Conservation (phyloP, 2,329 filamentous ascomycete species). For the Aspergillus pseudoviridinutans region DNA sequence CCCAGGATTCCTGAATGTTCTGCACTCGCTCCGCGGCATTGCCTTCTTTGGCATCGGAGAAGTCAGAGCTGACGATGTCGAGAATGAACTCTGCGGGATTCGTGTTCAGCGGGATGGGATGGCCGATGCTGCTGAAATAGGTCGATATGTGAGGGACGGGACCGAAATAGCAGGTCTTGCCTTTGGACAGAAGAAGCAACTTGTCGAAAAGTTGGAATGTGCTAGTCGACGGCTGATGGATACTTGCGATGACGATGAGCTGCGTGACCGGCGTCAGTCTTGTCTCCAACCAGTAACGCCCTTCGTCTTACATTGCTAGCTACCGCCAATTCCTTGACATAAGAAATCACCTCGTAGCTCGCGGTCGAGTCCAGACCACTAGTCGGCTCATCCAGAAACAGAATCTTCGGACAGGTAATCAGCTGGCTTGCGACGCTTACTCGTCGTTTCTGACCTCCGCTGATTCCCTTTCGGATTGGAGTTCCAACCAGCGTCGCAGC, state of each 20-base stretch:
- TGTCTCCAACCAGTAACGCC: background rate
- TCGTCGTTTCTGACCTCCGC: slow-evolving; percentile 78
- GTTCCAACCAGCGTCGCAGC: slow-evolving; percentile 72
- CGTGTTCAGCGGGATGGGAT: slow-evolving; percentile 62
- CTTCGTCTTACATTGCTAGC: slow-evolving; percentile 56
- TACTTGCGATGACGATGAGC: slow-evolving; percentile 75
- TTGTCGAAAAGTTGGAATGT: slow-evolving; percentile 81
- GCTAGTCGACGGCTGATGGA: slow-evolving; percentile 78
- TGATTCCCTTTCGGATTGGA: slow-evolving; percentile 76
- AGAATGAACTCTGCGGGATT: slow-evolving; percentile 80
- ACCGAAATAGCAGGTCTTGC: slow-evolving; percentile 71
- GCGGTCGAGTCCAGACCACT: slow-evolving; percentile 77
- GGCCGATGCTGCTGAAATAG: slow-evolving; percentile 62
- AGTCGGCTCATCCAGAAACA: slow-evolving; percentile 82
- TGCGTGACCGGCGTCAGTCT: slow-evolving; percentile 27
- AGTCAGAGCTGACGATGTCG: slow-evolving; percentile 75
- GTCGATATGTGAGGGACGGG: slow-evolving; percentile 52
- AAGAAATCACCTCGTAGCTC: slow-evolving; percentile 71
- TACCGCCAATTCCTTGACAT: slow-evolving; percentile 63
- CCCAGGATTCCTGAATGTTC: slow-evolving; percentile 56
- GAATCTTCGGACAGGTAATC: slow-evolving; percentile 72
- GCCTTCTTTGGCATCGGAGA: slow-evolving; percentile 49
- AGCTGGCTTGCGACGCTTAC: slow-evolving; percentile 76
- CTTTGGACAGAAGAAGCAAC: slow-evolving; percentile 67
- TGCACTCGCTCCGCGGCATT: slow-evolving; percentile 49